These are phyloP conservation scores for Tuber melanosporum DNA, from an alignment of 495 filamentous ascomycete species.

Conservation along the genomic window DNA sequence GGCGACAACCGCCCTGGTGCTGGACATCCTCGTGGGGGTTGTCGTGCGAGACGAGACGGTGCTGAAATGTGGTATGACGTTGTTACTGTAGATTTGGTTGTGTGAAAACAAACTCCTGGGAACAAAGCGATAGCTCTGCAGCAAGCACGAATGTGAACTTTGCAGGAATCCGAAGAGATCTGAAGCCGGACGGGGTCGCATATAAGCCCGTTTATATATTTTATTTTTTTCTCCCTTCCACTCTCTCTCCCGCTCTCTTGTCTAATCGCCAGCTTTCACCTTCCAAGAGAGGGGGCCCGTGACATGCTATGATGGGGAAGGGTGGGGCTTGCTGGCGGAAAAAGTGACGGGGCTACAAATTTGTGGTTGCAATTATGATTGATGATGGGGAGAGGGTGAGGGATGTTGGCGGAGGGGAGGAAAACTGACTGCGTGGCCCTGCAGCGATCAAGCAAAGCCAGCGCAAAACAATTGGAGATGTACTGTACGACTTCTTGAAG, in stretches of 20 bases:
- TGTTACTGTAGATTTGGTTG: conserved; percentile 17
- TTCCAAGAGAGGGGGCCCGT: not conserved
- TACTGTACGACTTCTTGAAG: conserved; percentile 2
- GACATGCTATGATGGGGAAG: not conserved
- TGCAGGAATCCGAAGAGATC: conserved; percentile 23
- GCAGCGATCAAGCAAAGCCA: conserved; percentile 8
- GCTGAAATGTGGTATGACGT: conserved; percentile 25
- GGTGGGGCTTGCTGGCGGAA: not conserved
- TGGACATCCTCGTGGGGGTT: conserved; percentile 29
- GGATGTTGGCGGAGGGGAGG: conserved; percentile 2
- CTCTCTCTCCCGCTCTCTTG: not conserved
- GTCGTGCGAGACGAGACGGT: conserved; percentile 13
- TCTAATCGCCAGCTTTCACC: not conserved
- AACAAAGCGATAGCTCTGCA: conserved; percentile 13
- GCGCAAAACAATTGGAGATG: conserved; percentile 2
- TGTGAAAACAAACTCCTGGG: conserved; percentile 18
- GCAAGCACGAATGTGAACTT: conserved; percentile 9
- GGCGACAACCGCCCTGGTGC: conserved; percentile 29
- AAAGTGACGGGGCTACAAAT: not conserved
- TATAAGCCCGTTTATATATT: conserved; percentile 27
- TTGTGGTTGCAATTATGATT: conserved; percentile 1
- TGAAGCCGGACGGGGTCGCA: conserved; percentile 29
- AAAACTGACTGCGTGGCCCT: conserved; percentile 33
- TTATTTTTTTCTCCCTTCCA: not conserved
- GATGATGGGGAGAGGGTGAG: conserved; percentile 12